These are phyloP conservation scores for Eragrostis tef DNA, from an alignment of 202 grass and related monocot species.

Conservation along the genomic window DNA sequence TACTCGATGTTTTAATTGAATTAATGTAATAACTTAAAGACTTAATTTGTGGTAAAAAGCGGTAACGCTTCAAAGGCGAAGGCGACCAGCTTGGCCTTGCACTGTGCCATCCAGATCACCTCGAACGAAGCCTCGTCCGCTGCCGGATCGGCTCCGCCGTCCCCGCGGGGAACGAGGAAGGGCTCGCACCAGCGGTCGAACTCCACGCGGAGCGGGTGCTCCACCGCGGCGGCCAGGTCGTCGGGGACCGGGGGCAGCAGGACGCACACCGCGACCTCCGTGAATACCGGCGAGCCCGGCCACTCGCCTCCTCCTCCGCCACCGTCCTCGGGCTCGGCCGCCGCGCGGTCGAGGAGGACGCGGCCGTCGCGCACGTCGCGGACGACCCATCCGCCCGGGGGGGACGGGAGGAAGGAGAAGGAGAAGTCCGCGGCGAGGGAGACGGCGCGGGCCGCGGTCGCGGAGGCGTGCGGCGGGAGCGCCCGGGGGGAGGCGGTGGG, in stretches of 20 bases:
- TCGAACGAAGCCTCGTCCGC: conserved; percentile 36
- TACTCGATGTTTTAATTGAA: too few relatives aligned
- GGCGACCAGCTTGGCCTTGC: conserved; percentile 44
- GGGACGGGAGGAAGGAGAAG: conserved; percentile 34
- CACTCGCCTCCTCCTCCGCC: neutral
- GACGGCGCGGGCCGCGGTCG: conserved; percentile 8
- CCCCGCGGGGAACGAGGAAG: conserved; percentile 32
- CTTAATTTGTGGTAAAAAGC: too few relatives aligned
- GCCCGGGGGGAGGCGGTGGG: conserved; percentile 43
- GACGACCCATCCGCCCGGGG: conserved; percentile 27
- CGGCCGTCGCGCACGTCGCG: conserved; percentile 47
- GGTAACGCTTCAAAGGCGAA: too few relatives aligned
- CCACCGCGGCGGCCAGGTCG: conserved; percentile 35
- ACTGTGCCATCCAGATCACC: conserved; percentile 50
- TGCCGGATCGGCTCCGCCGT: neutral
- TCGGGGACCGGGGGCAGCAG: conserved; percentile 35
- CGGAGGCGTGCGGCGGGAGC: conserved; percentile 33
- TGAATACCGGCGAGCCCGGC: conserved; percentile 9
- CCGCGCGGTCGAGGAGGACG: conserved; percentile 47
- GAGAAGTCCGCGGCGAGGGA: conserved; percentile 36
- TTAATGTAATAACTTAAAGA: too few relatives aligned
- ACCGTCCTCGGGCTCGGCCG: neutral
- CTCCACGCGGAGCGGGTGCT: conserved; percentile 41
- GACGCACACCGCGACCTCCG: conserved; percentile 49
- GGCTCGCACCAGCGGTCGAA: conserved; percentile 44